phyloP scores from a whole-genome alignment of 2,329 filamentous ascomycete species.

The Colletotrichum sp. region DNA sequence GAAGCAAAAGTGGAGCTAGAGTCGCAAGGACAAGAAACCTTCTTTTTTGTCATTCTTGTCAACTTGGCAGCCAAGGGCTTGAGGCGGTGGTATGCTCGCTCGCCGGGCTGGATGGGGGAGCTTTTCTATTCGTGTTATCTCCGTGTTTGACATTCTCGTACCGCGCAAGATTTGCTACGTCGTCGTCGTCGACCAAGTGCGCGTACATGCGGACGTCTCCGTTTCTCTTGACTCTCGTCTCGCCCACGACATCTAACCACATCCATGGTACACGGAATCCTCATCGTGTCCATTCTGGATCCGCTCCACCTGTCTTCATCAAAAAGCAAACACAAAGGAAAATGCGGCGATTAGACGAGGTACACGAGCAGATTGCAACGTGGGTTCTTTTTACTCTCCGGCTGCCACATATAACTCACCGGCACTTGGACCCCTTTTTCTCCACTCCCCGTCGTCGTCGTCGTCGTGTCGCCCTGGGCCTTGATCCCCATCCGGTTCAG shows the following conservation, averaged over 20 bases:
- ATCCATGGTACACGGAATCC: not conserved
- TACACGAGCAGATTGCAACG: not conserved
- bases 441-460: slow-evolving; percentile 2
- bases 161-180: not conserved
- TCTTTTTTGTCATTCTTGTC: not conserved
- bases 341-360: not conserved
- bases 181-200: not conserved
- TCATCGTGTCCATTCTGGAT: not conserved
- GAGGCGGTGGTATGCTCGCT: not conserved
- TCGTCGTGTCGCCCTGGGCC: not conserved
- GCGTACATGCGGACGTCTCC: not conserved
- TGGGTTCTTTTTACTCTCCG: not conserved
- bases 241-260: not conserved
- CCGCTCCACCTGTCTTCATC: slow-evolving; percentile 11
- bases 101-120: not conserved
- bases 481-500: not conserved
- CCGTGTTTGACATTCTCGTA: not conserved
- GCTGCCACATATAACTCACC: slow-evolving; percentile 1
- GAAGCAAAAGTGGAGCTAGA: slow-evolving; percentile 12
- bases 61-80: not conserved
- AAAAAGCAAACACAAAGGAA: not conserved
- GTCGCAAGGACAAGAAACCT: slow-evolving; percentile 15
- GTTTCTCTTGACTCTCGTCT: not conserved
- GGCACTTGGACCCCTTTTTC: slow-evolving; percentile 5
- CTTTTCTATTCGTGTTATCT: not conserved